phyloP scores from a whole-genome alignment of 2,329 filamentous ascomycete genomes.

The Stachybotrys elegans region DNA sequence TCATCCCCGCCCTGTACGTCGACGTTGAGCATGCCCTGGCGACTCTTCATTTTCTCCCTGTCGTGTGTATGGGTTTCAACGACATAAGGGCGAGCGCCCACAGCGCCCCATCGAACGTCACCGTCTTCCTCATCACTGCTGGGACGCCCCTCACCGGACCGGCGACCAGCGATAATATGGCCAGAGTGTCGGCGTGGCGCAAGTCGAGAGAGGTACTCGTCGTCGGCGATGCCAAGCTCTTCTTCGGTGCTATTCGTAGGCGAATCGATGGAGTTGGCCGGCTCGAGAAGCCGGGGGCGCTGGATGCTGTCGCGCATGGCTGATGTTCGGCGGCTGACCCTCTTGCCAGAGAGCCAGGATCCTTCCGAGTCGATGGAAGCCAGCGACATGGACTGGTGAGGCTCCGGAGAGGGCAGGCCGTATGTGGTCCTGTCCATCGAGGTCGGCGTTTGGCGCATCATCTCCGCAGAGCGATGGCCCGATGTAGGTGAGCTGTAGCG shows the following conservation, averaged over 20 bases:
- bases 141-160: conserved; percentile 45
- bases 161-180: conserved; percentile 28
- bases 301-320: conserved; percentile 37
- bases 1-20: conserved; percentile 15
- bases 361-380: conserved; percentile 94
- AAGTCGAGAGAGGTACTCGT: conserved; percentile 65
- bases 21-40: conserved; percentile 44
- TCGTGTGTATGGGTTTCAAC: conserved; percentile 50
- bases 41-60: conserved; percentile 43
- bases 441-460: conserved; percentile 12
- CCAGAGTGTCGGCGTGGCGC: conserved; percentile 20
- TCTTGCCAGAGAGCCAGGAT: conserved; percentile 85
- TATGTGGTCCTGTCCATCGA: conserved; percentile 19
- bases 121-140: conserved; percentile 57
- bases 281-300: conserved; percentile 21
- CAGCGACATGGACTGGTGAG: conserved; percentile 75
- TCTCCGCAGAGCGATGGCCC: conserved; percentile 32
- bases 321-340: conserved; percentile 42
- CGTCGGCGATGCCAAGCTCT: conserved; percentile 57
- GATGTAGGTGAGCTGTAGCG: conserved; percentile 44
- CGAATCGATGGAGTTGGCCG: conserved; percentile 31
- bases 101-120: conserved; percentile 48
- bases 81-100: conserved; percentile 45
- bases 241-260: conserved; percentile 51
- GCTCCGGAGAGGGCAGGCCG: conserved; percentile 43